Base-by-base conservation (phyloP, 805 yeast genomes). In the Candida argentea region DNA sequence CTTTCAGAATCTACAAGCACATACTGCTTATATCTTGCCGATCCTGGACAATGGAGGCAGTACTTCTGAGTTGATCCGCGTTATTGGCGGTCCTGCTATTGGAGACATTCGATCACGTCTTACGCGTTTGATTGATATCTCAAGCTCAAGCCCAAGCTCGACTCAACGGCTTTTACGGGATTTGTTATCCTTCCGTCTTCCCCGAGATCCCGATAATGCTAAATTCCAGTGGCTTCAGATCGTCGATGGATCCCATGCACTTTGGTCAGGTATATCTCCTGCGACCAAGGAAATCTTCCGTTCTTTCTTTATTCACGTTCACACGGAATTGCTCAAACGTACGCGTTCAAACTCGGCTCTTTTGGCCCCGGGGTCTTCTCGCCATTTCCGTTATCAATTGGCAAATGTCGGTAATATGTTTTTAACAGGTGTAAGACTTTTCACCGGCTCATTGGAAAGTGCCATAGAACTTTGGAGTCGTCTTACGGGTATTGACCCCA, bases 11-110 rank as follows among this genome's bases (percentile, higher is more conserved):
- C 39, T 74, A 2, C 48, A 73, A 0, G 34, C 50, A n/a, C 45
- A 57, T 6, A 55, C 81, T 4, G 57, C 78, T 3, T 86, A 80
- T 40, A 66, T 86, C 4, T 54, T 87, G 20, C 97, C 97, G 0
- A 72, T 87, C 10, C 74, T 83, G 26, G 97, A 87, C 50, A 87
- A 87, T 46, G 97, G 97, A 11, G 96, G 96, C 0, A 86, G 95
- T 2, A 84, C 95, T 0, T 78, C 93, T 16, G 96, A 87, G 52
- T 69, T 87, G 14, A 64, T 86, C 5, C 56, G 95, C 9, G 83
- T 85, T 2, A 62, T 87, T 11, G 95, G 95, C 2, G 96, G 97
- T 0, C 94, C 95, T 3, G 95, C 96, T 0, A 84, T 87, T 30
- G 97, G 97, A 2, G 97, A 87, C 47, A 65, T 87, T 3, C 58